Conservation (phyloP, 768 basidiomycete genomes). For the Russula earlei region DNA sequence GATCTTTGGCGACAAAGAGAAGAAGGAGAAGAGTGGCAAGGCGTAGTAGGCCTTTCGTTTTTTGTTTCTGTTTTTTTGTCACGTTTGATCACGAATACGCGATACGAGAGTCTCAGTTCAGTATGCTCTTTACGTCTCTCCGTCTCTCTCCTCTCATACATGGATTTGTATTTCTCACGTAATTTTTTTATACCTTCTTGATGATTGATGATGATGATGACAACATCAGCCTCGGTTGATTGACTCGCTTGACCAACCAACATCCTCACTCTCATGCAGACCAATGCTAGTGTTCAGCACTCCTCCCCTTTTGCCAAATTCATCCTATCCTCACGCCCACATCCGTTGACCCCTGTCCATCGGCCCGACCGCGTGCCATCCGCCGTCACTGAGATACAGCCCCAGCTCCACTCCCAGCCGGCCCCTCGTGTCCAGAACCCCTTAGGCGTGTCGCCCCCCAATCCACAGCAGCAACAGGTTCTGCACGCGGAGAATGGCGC, state of each 20-base stretch:
- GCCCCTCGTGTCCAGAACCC: neutral
- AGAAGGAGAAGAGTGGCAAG: slow-evolving; percentile 13
- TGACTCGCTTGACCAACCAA: too few relatives aligned
- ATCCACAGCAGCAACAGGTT: neutral
- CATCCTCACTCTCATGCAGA: too few relatives aligned
- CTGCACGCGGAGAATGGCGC: neutral
- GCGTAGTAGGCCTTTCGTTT: slow-evolving; percentile 1
- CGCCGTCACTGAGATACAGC: neutral
- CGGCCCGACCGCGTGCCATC: neutral
- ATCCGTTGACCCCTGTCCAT: neutral
- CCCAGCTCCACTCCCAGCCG: too few relatives aligned
- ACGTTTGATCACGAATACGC: slow-evolving; percentile 1
- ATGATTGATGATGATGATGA: neutral
- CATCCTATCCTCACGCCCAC: neutral
- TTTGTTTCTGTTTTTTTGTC: neutral
- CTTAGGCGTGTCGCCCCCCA: neutral
- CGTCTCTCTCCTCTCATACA: too few relatives aligned
- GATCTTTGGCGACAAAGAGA: slow-evolving; percentile 17
- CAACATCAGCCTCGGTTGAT: too few relatives aligned
- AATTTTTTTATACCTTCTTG: too few relatives aligned
- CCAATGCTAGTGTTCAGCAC: neutral
- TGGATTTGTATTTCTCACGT: too few relatives aligned
- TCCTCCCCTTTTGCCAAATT: too few relatives aligned
- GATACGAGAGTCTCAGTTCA: neutral
- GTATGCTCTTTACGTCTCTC: neutral